Percentiles rank a stretch among this genome's conserved stretches.
Evolutionary conservation across 768 basidiomycete species (phyloP).

Genomic region (Leccinum boreale): DNA sequence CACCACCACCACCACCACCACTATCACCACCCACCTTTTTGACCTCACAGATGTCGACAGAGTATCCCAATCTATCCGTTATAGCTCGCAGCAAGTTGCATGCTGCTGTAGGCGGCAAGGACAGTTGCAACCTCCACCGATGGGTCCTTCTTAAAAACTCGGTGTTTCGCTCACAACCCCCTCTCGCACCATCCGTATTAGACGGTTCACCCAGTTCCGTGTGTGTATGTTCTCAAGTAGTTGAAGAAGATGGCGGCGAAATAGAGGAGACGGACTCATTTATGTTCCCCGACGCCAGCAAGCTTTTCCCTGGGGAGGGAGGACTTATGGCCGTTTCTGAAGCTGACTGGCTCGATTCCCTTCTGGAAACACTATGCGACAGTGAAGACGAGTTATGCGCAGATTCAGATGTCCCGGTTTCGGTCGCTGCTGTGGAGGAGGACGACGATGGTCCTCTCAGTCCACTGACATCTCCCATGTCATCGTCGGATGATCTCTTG

Average conservation of each 20-base stretch:
- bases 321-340: slow-evolving; percentile 51
- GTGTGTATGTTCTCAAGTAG: slow-evolving; percentile 35
- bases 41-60: slow-evolving; percentile 45
- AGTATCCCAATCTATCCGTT: slow-evolving; percentile 48
- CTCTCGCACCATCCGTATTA: slow-evolving; percentile 31
- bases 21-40: neutral
- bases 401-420: slow-evolving; percentile 44
- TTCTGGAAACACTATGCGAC: slow-evolving; percentile 71
- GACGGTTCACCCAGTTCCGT: slow-evolving; percentile 18
- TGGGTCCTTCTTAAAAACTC: slow-evolving; percentile 90
- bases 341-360: slow-evolving; percentile 78
- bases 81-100: slow-evolving; percentile 76
- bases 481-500: slow-evolving; percentile 73
- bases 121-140: slow-evolving; percentile 74
- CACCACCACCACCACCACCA: neutral
- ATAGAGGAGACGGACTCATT: slow-evolving; percentile 59
- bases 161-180: slow-evolving; percentile 52
- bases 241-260: slow-evolving; percentile 46
- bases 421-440: slow-evolving; percentile 54
- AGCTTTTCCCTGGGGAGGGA: slow-evolving; percentile 39
- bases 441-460: slow-evolving; percentile 56
- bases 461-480: slow-evolving; percentile 66
- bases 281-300: slow-evolving; percentile 77
- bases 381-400: slow-evolving; percentile 58
- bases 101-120: slow-evolving; percentile 55